Base-by-base conservation (phyloP, 495 filamentous ascomycete species). In the Daldinia bambusicola region DNA sequence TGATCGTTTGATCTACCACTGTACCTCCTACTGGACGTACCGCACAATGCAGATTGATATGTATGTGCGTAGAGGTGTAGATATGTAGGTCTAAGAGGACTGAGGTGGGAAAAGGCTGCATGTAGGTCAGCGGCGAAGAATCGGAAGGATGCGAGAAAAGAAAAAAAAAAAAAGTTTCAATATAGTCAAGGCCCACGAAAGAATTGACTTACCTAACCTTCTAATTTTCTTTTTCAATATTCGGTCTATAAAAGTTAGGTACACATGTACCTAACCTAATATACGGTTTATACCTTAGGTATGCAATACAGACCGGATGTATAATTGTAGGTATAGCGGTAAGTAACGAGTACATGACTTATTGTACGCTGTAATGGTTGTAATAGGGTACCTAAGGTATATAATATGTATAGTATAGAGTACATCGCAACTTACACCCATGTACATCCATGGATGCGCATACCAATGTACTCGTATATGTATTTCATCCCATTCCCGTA, bases 101-200 rank as follows among this genome's bases (percentile, higher is more conserved):
- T 59, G 37, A 60, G 53, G 53, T 61, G 45, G 60, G 60, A 69
- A 16, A 22, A 56, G 16, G 32, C 50, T 45, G 48, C 43, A 71
- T 71, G 69, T 71, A 71, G 69, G 69, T 71, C 69, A 71, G 69
- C 69, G 69, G 69, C 69, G 69, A 50, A 63, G 58, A 59, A 51
- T 61, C 53, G 43, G 34, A 59, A 66, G 69, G 69, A 67, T 71
- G 38, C 50, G 16, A 22, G 18, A 45, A 9, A 45, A 36, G 6
- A 8, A 5, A 43, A 52, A 34, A 65, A 55, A 12, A 34, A 18
- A 59, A 43, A 57, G 36, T 20, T 31, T 53, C 43, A 45, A 55
- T 63, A 36, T 16, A 14, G 12, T 32, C 55, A 22, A 18, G 6
- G 6, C 53, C 16, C 32, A 30, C 53, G 16, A 56, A 37, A 26